These are phyloP conservation scores for Byssoonygena ceratinophila DNA, from an alignment of 2,329 filamentous ascomycete genomes.

Conservation along the genomic window DNA sequence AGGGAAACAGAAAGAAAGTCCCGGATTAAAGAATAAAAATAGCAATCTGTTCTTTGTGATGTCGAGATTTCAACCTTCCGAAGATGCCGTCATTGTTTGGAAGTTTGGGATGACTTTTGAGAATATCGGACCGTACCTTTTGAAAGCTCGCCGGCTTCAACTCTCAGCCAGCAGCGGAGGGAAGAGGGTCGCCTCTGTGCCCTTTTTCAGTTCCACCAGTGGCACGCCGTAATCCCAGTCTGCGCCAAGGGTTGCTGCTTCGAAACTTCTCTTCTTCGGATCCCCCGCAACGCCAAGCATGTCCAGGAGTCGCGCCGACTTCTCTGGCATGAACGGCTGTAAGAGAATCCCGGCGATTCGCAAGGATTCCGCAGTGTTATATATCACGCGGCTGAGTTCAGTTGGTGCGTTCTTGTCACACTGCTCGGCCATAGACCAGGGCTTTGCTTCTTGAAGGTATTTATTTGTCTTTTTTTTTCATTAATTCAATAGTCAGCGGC, in stretches of 20 bases:
- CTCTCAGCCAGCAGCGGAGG: constrained; percentile 37
- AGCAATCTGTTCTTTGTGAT: too few relatives aligned
- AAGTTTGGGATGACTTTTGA: too few relatives aligned
- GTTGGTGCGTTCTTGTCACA: constrained; percentile 25
- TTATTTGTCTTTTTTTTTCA: constrained; percentile 53
- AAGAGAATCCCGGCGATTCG: constrained; percentile 73
- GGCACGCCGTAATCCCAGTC: constrained; percentile 61
- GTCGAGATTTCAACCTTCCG: too few relatives aligned
- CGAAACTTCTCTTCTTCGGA: constrained; percentile 49
- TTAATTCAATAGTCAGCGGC: not conserved
- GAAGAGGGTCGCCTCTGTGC: constrained; percentile 43
- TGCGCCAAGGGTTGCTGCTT: constrained; percentile 50
- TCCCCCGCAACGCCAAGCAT: constrained; percentile 56
- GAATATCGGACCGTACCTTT: too few relatives aligned
- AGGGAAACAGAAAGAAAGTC: not conserved
- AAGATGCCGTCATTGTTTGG: too few relatives aligned
- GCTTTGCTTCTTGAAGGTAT: constrained; percentile 53
- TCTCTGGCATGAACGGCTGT: constrained; percentile 81
- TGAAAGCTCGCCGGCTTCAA: too few relatives aligned
- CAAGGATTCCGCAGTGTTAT: constrained; percentile 60
- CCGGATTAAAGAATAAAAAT: not conserved
- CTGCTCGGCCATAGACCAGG: constrained; percentile 47
- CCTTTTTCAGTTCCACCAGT: constrained; percentile 32
- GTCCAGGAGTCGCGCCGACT: constrained; percentile 62
- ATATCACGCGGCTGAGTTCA: constrained; percentile 53